These are phyloP conservation scores for Colletotrichum scovillei DNA, from an alignment of 2,329 filamentous ascomycete species.

Conservation along the genomic window DNA sequence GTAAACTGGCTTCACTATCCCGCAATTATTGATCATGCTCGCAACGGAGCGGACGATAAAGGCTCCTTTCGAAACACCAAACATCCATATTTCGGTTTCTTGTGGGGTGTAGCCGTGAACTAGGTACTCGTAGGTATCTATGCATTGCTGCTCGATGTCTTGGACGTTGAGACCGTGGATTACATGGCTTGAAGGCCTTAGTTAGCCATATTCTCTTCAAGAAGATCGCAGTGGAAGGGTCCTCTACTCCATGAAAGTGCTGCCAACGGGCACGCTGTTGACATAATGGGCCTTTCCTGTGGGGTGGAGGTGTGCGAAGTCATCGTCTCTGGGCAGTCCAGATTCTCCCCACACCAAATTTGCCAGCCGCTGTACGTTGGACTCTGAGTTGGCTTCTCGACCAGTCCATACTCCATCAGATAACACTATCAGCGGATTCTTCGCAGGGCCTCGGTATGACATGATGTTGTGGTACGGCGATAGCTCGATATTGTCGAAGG, in stretches of 20 bases:
- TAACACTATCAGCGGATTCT: slow-evolving; percentile 33
- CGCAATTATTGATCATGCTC: slow-evolving; percentile 45
- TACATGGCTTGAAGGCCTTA: not conserved
- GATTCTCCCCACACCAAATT: slow-evolving; percentile 32
- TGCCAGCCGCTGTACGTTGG: slow-evolving; percentile 38
- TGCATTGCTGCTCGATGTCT: slow-evolving; percentile 31
- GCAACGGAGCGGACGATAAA: slow-evolving; percentile 40
- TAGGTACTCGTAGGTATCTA: slow-evolving; percentile 37
- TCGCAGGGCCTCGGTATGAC: slow-evolving; percentile 22
- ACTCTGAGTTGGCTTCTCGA: slow-evolving; percentile 33
- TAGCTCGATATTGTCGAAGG: not conserved
- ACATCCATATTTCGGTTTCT: slow-evolving; percentile 40
- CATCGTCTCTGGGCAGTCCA: not conserved
- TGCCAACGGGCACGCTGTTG: slow-evolving; percentile 15
- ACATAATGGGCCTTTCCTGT: slow-evolving; percentile 21
- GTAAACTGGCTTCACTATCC: slow-evolving; percentile 37
- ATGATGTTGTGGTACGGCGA: not conserved
- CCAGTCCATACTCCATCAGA: slow-evolving; percentile 40
- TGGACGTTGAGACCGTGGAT: slow-evolving; percentile 8
- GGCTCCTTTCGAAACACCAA: slow-evolving; percentile 42
- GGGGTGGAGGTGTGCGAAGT: slow-evolving; percentile 9
- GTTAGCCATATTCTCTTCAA: not conserved
- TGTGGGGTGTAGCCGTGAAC: slow-evolving; percentile 24
- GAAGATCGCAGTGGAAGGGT: accelerated
- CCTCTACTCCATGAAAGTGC: slow-evolving; percentile 19